Percentiles rank a stretch among this genome's conserved stretches.
phyloP scores from a whole-genome alignment of 345 rosid genomes.

The Ceriops decandra region DNA sequence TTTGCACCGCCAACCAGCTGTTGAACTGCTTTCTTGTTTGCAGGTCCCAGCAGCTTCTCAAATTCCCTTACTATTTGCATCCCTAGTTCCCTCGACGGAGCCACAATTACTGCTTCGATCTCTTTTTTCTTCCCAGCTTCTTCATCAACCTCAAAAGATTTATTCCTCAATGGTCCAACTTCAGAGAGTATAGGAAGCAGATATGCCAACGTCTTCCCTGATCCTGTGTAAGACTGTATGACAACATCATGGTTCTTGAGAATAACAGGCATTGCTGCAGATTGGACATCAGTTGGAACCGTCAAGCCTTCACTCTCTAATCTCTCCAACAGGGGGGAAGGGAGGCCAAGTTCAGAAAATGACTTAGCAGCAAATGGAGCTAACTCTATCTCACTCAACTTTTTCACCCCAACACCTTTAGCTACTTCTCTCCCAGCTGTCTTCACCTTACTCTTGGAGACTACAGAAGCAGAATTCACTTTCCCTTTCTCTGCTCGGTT shows the following conservation, averaged over 20 bases:
- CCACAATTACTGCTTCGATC: slow-evolving; percentile 84
- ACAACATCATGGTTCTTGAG: slow-evolving; percentile 71
- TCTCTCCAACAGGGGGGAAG: slow-evolving; percentile 55
- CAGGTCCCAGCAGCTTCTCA: slow-evolving; percentile 78
- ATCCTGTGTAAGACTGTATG: slow-evolving; percentile 90
- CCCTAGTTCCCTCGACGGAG: slow-evolving; percentile 92
- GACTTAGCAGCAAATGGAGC: slow-evolving; percentile 72
- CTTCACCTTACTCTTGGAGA: slow-evolving; percentile 39
- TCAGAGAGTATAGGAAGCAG: slow-evolving; percentile 77
- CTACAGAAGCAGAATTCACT: slow-evolving; percentile 19
- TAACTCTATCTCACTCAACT: slow-evolving; percentile 40
- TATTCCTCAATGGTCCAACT: slow-evolving; percentile 61
- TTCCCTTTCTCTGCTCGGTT: slow-evolving; percentile 27
- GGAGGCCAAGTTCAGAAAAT: slow-evolving; percentile 86
- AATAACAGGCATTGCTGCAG: slow-evolving; percentile 74
- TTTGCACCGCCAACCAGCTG: slow-evolving; percentile 98
- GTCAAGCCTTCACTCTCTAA: slow-evolving; percentile 64
- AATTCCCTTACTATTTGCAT: slow-evolving; percentile 95
- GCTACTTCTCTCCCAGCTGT: slow-evolving; percentile 23
- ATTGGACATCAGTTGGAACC: slow-evolving; percentile 85
- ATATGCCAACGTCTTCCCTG: slow-evolving; percentile 90
- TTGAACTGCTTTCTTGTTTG: slow-evolving; percentile 72
- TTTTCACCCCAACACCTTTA: slow-evolving; percentile 37
- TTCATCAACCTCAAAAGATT: slow-evolving; percentile 28
- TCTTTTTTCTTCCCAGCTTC: slow-evolving; percentile 48